phyloP scores from a whole-genome alignment of 306 rosid genomes.

The Rosa multiflora region DNA sequence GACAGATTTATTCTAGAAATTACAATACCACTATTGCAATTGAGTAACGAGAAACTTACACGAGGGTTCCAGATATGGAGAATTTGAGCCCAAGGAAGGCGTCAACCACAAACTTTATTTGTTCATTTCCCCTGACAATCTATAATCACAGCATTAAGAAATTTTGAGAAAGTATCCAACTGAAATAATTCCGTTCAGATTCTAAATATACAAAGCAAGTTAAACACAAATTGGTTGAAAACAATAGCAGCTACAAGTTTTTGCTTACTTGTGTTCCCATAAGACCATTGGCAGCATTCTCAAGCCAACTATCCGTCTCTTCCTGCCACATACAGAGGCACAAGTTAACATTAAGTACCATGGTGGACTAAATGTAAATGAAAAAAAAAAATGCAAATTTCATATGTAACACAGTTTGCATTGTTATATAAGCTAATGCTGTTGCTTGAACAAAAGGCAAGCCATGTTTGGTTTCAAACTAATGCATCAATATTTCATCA shows the following conservation, averaged over 20 bases:
- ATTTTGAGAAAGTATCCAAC: constrained; percentile 9
- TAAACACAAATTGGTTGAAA: neutral
- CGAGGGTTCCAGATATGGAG: constrained; percentile 61
- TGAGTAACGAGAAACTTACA: constrained; percentile 46
- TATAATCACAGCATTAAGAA: constrained; percentile 27
- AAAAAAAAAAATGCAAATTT: neutral
- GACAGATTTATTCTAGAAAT: neutral
- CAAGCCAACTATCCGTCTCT: constrained; percentile 94
- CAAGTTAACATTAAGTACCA: neutral
- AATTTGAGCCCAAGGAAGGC: constrained; percentile 71
- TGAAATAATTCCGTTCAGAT: neutral
- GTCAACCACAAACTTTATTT: constrained; percentile 69
- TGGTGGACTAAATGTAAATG: neutral
- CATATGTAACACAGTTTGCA: neutral
- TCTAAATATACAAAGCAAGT: neutral
- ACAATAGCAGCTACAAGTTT: neutral
- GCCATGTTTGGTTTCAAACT: neutral
- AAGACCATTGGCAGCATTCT: constrained; percentile 93
- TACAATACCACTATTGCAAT: neutral
- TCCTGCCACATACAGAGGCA: constrained; percentile 39
- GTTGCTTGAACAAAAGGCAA: neutral
- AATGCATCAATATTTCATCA: neutral
- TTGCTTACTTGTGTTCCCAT: constrained; percentile 79
- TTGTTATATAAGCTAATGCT: neutral
- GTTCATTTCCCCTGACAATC: constrained; percentile 68